phyloP scores from a whole-genome alignment of 2,329 filamentous ascomycete genomes.

The Stemphylium beticola region DNA sequence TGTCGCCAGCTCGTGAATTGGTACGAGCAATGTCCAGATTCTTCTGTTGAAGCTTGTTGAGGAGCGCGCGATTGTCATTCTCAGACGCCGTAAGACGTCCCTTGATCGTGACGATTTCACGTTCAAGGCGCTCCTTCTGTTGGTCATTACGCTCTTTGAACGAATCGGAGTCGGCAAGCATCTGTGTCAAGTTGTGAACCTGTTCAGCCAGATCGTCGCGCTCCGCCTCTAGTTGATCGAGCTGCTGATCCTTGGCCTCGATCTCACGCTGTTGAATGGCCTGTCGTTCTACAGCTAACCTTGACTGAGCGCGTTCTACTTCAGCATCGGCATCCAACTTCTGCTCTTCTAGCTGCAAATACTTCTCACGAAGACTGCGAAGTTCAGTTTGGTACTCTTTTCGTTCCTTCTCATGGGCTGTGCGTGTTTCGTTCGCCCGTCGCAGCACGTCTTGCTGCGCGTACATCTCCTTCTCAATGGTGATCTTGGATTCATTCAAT shows the following conservation, averaged over 20 bases:
- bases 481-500: conserved; percentile 93
- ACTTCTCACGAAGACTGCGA: conserved; percentile 79
- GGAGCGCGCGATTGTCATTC: conserved; percentile 91
- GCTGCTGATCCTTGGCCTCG: conserved; percentile 75
- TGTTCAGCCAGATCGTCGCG: conserved; percentile 76
- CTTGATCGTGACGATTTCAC: conserved; percentile 89
- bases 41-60: conserved; percentile 98
- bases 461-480: conserved; percentile 97
- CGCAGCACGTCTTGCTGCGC: conserved; percentile 91
- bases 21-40: conserved; percentile 94
- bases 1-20: conserved; percentile 83
- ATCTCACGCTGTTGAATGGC: conserved; percentile 78
- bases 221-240: conserved; percentile 81
- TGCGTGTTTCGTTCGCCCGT: conserved; percentile 80
- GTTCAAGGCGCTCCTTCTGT: conserved; percentile 89
- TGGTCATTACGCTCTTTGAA: conserved; percentile 92
- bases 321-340: conserved; percentile 80
- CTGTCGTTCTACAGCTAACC: conserved; percentile 80
- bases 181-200: conserved; percentile 83
- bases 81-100: conserved; percentile 89
- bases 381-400: conserved; percentile 90
- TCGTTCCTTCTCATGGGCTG: conserved; percentile 81
- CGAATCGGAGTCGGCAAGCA: conserved; percentile 86
- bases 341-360: conserved; percentile 83
- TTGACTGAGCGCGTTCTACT: conserved; percentile 79